phyloP scores from a whole-genome alignment of 257 asterid genomes.

The Solanum boliviense region DNA sequence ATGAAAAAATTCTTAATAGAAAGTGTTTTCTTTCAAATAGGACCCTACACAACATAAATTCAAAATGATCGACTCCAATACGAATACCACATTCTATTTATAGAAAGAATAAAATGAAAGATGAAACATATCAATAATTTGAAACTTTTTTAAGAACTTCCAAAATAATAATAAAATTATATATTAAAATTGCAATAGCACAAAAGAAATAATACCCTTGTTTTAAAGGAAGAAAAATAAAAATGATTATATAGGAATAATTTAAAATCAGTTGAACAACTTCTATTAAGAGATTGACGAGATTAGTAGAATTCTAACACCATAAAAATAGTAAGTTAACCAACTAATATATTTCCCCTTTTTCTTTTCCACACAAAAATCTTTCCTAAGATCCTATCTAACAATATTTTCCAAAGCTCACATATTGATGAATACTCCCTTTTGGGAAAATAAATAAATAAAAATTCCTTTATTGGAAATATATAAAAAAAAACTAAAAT shows the following conservation, averaged over 20 bases:
- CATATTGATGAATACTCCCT: not conserved
- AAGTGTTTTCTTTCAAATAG: no score
- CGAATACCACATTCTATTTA: not conserved
- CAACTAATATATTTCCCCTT: not conserved
- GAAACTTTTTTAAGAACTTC: not conserved
- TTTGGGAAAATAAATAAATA: not conserved
- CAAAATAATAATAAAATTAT: not conserved
- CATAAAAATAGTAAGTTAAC: not conserved
- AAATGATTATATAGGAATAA: not conserved
- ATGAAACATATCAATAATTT: not conserved
- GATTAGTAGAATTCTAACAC: not conserved
- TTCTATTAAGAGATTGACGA: not conserved
- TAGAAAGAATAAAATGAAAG: not conserved
- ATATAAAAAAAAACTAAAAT: not conserved
- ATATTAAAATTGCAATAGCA: not conserved
- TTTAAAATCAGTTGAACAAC: not conserved
- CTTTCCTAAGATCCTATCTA: not conserved
- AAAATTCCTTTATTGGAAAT: not conserved
- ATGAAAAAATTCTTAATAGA: no score
- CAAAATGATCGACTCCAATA: not conserved
- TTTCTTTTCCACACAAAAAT: not conserved
- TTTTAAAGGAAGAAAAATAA: not conserved
- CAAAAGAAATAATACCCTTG: not conserved
- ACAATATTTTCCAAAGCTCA: not conserved
- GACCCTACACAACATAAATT: accelerated